These are phyloP conservation scores for Rhizophagus clarus DNA, from an alignment of 192 early-diverging fungal species.

Conservation along the genomic window DNA sequence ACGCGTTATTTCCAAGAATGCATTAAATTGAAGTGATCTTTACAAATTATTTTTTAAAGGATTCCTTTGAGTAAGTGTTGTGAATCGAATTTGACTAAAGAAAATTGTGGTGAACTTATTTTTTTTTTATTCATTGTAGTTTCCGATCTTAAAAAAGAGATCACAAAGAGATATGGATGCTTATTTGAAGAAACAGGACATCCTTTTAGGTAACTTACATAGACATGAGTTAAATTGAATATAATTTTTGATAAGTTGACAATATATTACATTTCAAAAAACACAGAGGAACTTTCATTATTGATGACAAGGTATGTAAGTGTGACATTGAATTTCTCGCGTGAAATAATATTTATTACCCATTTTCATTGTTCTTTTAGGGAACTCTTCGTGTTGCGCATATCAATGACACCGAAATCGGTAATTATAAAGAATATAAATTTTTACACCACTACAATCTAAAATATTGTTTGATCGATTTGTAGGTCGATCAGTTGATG, in stretches of 20 bases:
- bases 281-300: conserved; percentile 76
- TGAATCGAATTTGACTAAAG: not conserved
- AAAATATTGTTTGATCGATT: not conserved
- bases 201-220: conserved; percentile 54
- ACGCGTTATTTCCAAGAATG: not conserved
- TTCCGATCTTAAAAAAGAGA: conserved; percentile 64
- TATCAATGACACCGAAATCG: conserved; percentile 25
- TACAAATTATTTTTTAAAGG: not conserved
- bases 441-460: not conserved
- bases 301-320: conserved; percentile 67
- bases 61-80: conserved; percentile 23
- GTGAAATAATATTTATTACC: not conserved
- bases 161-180: conserved; percentile 79
- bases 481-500: conserved; percentile 82
- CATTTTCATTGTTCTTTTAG: conserved; percentile 33
- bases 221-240: not conserved
- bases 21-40: no score
- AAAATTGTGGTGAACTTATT: not conserved
- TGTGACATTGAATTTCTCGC: not conserved
- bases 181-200: conserved; percentile 70
- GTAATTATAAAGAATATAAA: not conserved
- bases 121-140: conserved; percentile 5
- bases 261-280: not conserved
- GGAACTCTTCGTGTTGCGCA: conserved; percentile 8
- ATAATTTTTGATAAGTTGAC: not conserved